These are phyloP conservation scores for Microcyclosporella mali DNA, from an alignment of 2,329 filamentous ascomycete species.

Conservation along the genomic window DNA sequence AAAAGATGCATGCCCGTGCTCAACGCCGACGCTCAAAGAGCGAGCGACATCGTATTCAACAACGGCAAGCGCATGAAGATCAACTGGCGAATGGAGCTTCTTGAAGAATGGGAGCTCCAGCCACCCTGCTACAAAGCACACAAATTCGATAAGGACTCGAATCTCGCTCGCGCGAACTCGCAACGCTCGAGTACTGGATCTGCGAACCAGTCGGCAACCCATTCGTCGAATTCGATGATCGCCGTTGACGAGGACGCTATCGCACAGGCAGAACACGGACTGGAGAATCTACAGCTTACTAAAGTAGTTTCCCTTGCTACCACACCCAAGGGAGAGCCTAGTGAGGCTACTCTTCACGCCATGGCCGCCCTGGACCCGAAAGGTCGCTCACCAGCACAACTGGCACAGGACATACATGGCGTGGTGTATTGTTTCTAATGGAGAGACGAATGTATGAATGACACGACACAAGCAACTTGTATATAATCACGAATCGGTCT, in stretches of 20 bases:
- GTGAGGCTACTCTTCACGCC: background rate
- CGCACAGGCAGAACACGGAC: conserved; percentile 12
- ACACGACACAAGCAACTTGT: conserved; percentile 1
- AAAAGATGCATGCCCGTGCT: conserved; percentile 44
- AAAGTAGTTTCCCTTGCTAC: conserved; percentile 13
- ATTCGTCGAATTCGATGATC: conserved; percentile 14
- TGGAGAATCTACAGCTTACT: conserved; percentile 16
- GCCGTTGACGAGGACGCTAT: conserved; percentile 15
- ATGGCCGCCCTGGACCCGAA: conserved; percentile 10
- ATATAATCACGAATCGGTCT: background rate
- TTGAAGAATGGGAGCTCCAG: conserved; percentile 37
- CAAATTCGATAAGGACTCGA: conserved; percentile 13
- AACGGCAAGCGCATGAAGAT: conserved; percentile 40
- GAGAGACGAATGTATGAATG: background rate
- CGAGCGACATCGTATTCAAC: conserved; percentile 41
- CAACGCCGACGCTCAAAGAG: conserved; percentile 38
- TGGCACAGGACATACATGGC: conserved; percentile 16
- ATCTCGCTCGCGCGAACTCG: conserved; percentile 13
- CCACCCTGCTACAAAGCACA: conserved; percentile 41
- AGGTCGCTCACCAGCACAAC: conserved; percentile 7
- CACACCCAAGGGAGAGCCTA: conserved; percentile 6
- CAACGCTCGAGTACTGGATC: conserved; percentile 15
- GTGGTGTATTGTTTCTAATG: conserved; percentile 25
- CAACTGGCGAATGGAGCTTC: conserved; percentile 37
- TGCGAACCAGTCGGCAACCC: conserved; percentile 7